Evolutionary conservation across 2,329 filamentous ascomycete species (phyloP).

Genomic region (Hypoxylon sp.): DNA sequence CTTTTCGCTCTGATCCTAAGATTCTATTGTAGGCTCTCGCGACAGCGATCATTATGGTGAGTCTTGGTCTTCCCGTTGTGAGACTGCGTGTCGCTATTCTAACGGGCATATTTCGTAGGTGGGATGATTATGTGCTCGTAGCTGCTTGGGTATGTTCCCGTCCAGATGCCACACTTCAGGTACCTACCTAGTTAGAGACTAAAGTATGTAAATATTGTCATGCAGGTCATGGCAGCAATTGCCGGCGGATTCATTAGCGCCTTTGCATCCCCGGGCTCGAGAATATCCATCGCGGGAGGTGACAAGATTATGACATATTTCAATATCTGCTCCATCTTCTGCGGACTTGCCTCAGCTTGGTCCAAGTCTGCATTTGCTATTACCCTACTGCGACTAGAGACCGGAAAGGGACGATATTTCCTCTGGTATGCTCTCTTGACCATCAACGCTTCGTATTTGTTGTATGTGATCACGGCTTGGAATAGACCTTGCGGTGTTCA

Average conservation of each 20-base stretch:
- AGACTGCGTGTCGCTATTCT: background rate
- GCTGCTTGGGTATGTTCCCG: slow-evolving; percentile 16
- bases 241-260: slow-evolving; percentile 22
- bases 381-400: slow-evolving; percentile 15
- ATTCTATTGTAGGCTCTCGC: slow-evolving; percentile 21
- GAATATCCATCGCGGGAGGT: slow-evolving; percentile 11
- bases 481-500: slow-evolving; percentile 17
- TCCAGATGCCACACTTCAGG: background rate
- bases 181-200: no score
- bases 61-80: no score
- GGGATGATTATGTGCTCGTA: slow-evolving; percentile 21
- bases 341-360: slow-evolving; percentile 20
- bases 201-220: background rate
- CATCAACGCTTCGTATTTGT: slow-evolving; percentile 18
- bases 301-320: slow-evolving; percentile 24
- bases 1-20: slow-evolving; percentile 15
- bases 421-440: slow-evolving; percentile 18
- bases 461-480: slow-evolving; percentile 23
- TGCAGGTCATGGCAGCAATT: slow-evolving; percentile 20
- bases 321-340: slow-evolving; percentile 25
- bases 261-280: slow-evolving; percentile 15
- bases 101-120: slow-evolving; percentile 10
- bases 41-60: slow-evolving; percentile 22
- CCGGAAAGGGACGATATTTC: slow-evolving; percentile 13
- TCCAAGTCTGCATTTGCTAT: slow-evolving; percentile 27